Percentiles rank a stretch among this genome's conserved stretches.
Evolutionary conservation across 352 stramenopile species (phyloP).

Genomic region (Halophytophthora polymorphica): DNA sequence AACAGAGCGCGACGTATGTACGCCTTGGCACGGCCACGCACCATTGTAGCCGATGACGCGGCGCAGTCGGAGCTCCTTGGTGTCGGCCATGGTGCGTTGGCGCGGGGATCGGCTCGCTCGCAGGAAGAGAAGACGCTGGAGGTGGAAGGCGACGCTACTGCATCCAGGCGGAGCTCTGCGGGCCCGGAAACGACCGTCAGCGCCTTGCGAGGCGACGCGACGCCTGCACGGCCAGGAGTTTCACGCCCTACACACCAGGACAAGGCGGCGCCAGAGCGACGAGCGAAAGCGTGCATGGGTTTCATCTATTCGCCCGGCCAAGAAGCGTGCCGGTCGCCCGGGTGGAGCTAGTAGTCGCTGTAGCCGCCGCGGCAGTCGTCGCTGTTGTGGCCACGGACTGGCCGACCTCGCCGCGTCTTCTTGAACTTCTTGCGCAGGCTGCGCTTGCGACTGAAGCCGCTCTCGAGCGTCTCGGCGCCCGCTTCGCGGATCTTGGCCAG

Average conservation of each 20-base stretch:
- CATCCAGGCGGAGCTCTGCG: background rate
- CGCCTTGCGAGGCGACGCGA: slow-evolving; percentile 7
- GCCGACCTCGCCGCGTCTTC: slow-evolving; percentile 31
- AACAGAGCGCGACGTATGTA: background rate
- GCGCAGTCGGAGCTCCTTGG: slow-evolving; percentile 70
- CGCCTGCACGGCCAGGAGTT: slow-evolving; percentile 12
- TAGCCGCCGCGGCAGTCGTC: background rate
- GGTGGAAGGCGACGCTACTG: background rate
- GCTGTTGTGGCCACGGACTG: background rate
- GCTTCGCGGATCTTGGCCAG: slow-evolving; percentile 64
- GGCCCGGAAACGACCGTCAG: background rate
- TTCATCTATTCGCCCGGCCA: background rate
- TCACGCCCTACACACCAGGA: slow-evolving; percentile 11
- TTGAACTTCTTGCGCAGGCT: slow-evolving; percentile 83
- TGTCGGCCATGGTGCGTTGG: slow-evolving; percentile 61
- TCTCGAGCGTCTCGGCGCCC: slow-evolving; percentile 40
- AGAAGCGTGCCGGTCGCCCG: background rate
- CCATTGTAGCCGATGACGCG: slow-evolving; percentile 84
- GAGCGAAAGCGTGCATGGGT: slow-evolving; percentile 3
- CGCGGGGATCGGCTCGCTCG: background rate
- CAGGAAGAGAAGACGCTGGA: slow-evolving; percentile 3
- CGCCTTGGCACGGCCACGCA: slow-evolving; percentile 21
- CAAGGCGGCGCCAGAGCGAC: background rate
- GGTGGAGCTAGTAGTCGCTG: slow-evolving; percentile 13
- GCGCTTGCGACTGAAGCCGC: slow-evolving; percentile 78